Evolutionary conservation across 176 grass and related monocot genomes (phyloP).

Genomic region (Avena atlantica): DNA sequence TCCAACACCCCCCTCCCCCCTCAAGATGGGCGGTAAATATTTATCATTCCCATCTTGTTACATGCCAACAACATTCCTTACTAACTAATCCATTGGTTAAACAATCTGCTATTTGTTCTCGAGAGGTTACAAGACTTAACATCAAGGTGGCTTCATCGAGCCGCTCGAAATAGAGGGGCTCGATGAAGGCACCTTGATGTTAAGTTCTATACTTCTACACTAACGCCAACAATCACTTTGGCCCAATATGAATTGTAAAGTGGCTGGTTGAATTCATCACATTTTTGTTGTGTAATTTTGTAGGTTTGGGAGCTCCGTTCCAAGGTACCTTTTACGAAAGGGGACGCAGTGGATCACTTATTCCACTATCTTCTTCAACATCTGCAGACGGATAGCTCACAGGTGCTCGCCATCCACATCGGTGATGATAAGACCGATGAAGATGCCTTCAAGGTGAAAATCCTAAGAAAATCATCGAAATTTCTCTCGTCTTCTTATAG

Average conservation of each 20-base stretch:
- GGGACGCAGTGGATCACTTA: neutral
- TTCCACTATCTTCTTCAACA: neutral
- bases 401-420: neutral
- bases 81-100: no score
- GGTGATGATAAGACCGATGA: neutral
- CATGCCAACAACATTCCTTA: no score
- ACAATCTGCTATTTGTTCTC: no score
- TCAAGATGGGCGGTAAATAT: no score
- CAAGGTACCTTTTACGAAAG: neutral
- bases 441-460: neutral
- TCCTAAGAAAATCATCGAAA: neutral
- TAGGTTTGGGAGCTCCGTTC: neutral
- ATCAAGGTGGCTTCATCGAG: no score
- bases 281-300: neutral
- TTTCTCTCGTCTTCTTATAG: neutral
- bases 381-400: neutral
- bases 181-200: no score
- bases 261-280: neutral
- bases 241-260: neutral
- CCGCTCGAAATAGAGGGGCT: no score
- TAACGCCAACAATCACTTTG: neutral
- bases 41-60: no score
- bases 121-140: no score
- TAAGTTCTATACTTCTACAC: no score
- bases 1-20: no score